These are phyloP conservation scores for Trametes cingulata DNA, from an alignment of 768 basidiomycete genomes.

Conservation along the genomic window DNA sequence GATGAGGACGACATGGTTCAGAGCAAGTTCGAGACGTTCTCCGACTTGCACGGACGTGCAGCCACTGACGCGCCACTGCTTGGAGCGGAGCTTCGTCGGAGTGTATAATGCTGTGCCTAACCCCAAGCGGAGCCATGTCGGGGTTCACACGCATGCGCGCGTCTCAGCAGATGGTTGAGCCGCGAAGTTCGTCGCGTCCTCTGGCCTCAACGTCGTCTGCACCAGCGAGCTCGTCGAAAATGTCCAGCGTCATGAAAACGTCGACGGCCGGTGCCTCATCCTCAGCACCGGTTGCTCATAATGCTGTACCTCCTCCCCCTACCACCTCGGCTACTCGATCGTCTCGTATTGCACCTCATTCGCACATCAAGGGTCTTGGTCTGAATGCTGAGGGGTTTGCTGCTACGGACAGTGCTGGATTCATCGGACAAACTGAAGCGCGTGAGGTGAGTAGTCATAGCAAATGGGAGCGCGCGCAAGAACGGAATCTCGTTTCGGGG, in stretches of 20 bases:
- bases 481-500: too few species aligned
- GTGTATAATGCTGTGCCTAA: too few species aligned
- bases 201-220: background rate
- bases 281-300: slow-evolving; percentile 49
- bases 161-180: background rate
- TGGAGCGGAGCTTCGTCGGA: background rate
- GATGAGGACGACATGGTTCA: slow-evolving; percentile 21
- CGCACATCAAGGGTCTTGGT: slow-evolving; percentile 96
- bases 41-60: background rate
- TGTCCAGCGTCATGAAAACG: slow-evolving; percentile 24
- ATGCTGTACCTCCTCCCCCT: slow-evolving; percentile 70
- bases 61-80: slow-evolving; percentile 5
- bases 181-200: slow-evolving; percentile 7
- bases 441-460: slow-evolving; percentile 64
- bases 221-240: background rate
- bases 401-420: slow-evolving; percentile 71
- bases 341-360: slow-evolving; percentile 86
- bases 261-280: slow-evolving; percentile 28
- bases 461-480: too few species aligned
- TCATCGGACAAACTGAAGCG: slow-evolving; percentile 87
- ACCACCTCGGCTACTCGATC: slow-evolving; percentile 61
- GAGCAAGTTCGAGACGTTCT: background rate
- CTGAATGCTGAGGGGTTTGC: slow-evolving; percentile 84
- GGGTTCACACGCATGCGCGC: background rate
- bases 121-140: background rate